A percentile compares a stretch with the other conserved stretches of the same genome.
These are phyloP conservation scores for Tulasnella sp. DNA, from an alignment of 768 basidiomycete genomes.

Conservation along the genomic window DNA sequence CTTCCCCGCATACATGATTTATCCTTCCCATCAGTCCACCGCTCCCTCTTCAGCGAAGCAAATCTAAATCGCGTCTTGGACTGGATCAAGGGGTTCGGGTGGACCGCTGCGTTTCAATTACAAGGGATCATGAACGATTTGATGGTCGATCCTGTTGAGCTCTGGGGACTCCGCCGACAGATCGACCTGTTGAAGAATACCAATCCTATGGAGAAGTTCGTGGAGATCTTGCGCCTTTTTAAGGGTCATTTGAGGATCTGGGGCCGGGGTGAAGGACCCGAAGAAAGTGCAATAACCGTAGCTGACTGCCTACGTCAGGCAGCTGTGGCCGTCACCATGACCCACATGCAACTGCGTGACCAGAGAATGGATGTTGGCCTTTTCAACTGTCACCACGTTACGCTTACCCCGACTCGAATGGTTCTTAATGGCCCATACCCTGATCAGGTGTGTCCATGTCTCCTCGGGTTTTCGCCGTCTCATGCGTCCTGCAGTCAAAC, in stretches of 20 bases:
- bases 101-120: slow-evolving; percentile 15
- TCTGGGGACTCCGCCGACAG: background rate
- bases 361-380: slow-evolving; percentile 23
- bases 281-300: background rate
- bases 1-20: background rate
- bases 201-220: background rate
- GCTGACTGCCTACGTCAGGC: background rate
- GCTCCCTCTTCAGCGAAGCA: background rate
- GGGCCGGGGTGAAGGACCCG: background rate
- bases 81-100: slow-evolving; percentile 2
- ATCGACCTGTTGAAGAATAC: background rate
- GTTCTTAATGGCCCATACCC: slow-evolving; percentile 61
- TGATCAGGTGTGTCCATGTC: slow-evolving; percentile 1
- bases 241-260: background rate
- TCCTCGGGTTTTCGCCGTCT: background rate
- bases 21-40: background rate
- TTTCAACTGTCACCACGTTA: slow-evolving; percentile 65
- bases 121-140: background rate
- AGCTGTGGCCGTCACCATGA: background rate
- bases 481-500: slow-evolving; percentile 48
- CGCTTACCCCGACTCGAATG: slow-evolving; percentile 63
- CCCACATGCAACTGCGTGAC: background rate
- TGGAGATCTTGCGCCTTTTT: slow-evolving; percentile 8
- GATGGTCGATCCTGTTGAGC: slow-evolving; percentile 5
- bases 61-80: slow-evolving; percentile 2